Base-by-base conservation (phyloP, 495 filamentous ascomycete species). In the Gamarada debralockiae region DNA sequence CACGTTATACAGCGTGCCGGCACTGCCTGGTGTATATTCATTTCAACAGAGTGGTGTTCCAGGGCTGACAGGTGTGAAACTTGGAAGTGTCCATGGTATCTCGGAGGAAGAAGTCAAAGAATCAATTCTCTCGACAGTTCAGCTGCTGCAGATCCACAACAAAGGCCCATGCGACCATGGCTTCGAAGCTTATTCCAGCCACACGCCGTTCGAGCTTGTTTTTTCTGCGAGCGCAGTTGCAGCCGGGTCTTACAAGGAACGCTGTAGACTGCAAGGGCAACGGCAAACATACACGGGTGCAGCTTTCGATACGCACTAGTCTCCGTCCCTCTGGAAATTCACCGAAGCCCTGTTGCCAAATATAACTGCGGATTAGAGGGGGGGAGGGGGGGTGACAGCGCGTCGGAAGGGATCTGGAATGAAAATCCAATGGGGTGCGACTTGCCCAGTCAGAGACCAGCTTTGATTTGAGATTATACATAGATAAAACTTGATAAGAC, bases 241-340 rank as follows among this genome's bases (percentile, higher is more conserved):
- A 21, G 44, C 36, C 23, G 78, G 79, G 1, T 83, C 80, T 47
- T 79, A 82, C 39, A 56, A 69, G 46, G 52, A 71, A 20, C 53
- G 78, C 49, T 70, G 76, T 53, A 70, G 51, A 10, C 56, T 85
- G 52, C 78, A 85, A 60, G 79, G 79, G 1, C 52, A 68, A n/a
- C 50, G 69, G 39, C 63, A 66, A 12, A 81, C 77, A 10, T 83
- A 60, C 49, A 82, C 78, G 0, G 79, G 79, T 1, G 76, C 75
- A 7, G 65, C 64, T 2, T 71, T 57, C 22, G 43, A 55, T 15
- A 56, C 54, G 17, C 68, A 76, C 42, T 71, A 72, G 50, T 65
- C 70, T 49, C 25, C 42, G 12, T 22, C 22, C 10, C 20, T 22
- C 20, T 2, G 23, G 20, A 51, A 69, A 23, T 77, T 70, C 60